phyloP scores from a whole-genome alignment of 805 yeast genomes.

The Dipodascus geniculatus region DNA sequence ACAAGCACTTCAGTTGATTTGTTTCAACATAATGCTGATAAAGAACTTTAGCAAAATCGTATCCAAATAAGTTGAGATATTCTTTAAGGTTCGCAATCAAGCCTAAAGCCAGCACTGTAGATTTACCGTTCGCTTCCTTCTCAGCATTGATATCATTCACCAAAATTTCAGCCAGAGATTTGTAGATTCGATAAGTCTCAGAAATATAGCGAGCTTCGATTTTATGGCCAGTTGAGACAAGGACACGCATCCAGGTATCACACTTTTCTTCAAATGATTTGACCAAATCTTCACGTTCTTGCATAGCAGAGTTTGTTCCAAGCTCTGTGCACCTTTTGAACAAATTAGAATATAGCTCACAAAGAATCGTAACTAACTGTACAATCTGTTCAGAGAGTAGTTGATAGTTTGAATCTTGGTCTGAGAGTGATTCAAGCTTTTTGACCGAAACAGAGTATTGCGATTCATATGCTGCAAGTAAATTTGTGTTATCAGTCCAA shows the following conservation, averaged over 20 bases:
- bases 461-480: constrained; percentile 15
- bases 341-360: constrained; percentile 23
- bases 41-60: constrained; percentile 53
- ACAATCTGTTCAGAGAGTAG: constrained; percentile 22
- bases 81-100: constrained; percentile 14
- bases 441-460: constrained; percentile 16
- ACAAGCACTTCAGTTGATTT: constrained; percentile 40
- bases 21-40: constrained; percentile 46
- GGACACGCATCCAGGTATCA: constrained; percentile 45
- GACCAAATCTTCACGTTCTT: constrained; percentile 9
- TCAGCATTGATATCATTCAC: constrained; percentile 30
- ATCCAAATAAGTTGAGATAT: constrained; percentile 52
- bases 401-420: background rate
- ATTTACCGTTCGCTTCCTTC: background rate
- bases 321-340: constrained; percentile 8
- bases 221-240: constrained; percentile 39
- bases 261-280: constrained; percentile 22
- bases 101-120: background rate
- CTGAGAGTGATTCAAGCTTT: constrained; percentile 7
- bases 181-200: constrained; percentile 54
- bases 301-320: constrained; percentile 5
- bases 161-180: constrained; percentile 46
- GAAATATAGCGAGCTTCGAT: constrained; percentile 49
- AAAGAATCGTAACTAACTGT: constrained; percentile 30
- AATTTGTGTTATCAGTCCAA: constrained; percentile 20